Base-by-base conservation (phyloP, 169 alveolate species). In the Perkinsus marinus region DNA sequence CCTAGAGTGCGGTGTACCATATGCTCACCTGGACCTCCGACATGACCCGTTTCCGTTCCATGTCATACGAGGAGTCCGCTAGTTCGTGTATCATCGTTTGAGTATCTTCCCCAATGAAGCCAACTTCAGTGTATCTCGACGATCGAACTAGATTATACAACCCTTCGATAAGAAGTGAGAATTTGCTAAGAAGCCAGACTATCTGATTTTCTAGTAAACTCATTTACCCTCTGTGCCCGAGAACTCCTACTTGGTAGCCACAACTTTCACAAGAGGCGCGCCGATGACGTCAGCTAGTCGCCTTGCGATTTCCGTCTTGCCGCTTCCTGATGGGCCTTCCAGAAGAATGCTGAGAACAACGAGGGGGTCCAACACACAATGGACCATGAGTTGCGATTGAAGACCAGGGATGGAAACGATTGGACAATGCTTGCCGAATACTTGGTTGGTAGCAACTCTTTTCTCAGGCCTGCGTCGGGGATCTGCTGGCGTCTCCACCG, bases 301-400 rank as follows among this genome's bases (percentile, higher is more conserved):
- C 92, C 89, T 90, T 13, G 94, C 94, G 30, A 92, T 69, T 39
- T 92, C 94, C 91, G 94, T 92, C 89, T 92, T 92, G 39, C 94
- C 94, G 39, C 92, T 68, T n/a, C 94, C 94, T 9, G 94, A 90
- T 37, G 94, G 94, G 5, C 94, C 94, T 19, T 90, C 91, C 46
- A 92, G 89, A n/a, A 92, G 91, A 39, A 92, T 43, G 39, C 91
- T 92, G 92, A 46, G 39, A 92, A 93, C 41, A 68, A 17, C 0
- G 26, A 57, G 7, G 79, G 22, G 9, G 79, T 13, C 46, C 46
- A 41, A 41, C 19, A 41, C 19, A 57, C 7, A 13, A 26, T 2
- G 79, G 22, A 92, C n/a, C n/a, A n/a, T n/a, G n/a, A n/a, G n/a
- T n/a, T n/a, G n/a, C n/a, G n/a, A n/a, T n/a, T n/a, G n/a, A n/a